These are phyloP conservation scores for Calonectria pteridis DNA, from an alignment of 2,329 filamentous ascomycete species.

Conservation along the genomic window DNA sequence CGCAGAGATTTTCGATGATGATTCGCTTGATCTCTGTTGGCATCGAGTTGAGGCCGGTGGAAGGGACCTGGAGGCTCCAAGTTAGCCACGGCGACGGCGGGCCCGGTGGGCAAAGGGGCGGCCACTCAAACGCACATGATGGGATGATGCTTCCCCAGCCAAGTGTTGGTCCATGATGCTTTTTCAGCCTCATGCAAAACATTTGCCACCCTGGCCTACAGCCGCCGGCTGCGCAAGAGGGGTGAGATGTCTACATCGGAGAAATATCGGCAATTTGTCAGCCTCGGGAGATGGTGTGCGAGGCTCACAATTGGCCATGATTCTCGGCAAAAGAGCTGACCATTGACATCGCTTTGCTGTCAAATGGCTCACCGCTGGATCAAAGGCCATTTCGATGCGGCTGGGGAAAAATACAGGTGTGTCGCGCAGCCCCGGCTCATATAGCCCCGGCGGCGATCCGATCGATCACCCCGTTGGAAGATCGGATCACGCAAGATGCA, in stretches of 20 bases:
- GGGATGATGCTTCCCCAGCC: background rate
- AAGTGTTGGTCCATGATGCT: background rate
- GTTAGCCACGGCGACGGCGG: background rate
- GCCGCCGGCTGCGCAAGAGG: background rate
- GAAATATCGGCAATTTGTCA: slow-evolving; percentile 13
- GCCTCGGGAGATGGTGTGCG: background rate
- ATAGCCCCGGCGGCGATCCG: background rate
- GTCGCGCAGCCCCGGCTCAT: background rate
- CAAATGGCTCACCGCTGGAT: background rate
- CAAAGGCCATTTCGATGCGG: background rate
- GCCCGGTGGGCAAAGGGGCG: background rate
- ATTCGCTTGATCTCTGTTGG: slow-evolving; percentile 6
- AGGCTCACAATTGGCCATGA: background rate
- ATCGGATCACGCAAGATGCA: background rate
- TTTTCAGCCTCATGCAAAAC: slow-evolving; percentile 1
- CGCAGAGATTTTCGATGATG: slow-evolving; percentile 9
- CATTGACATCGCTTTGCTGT: background rate
- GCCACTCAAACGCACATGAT: background rate
- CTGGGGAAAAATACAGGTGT: background rate
- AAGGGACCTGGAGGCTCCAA: background rate
- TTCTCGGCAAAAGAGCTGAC: slow-evolving; percentile 2
- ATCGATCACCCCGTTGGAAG: background rate
- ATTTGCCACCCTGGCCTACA: background rate
- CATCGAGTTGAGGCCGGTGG: background rate
- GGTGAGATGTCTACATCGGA: slow-evolving; percentile 12